Evolutionary conservation across 768 basidiomycete species (phyloP), one percentile per base, ranked within the genome.

Genomic region (Boletus patriciae): DNA sequence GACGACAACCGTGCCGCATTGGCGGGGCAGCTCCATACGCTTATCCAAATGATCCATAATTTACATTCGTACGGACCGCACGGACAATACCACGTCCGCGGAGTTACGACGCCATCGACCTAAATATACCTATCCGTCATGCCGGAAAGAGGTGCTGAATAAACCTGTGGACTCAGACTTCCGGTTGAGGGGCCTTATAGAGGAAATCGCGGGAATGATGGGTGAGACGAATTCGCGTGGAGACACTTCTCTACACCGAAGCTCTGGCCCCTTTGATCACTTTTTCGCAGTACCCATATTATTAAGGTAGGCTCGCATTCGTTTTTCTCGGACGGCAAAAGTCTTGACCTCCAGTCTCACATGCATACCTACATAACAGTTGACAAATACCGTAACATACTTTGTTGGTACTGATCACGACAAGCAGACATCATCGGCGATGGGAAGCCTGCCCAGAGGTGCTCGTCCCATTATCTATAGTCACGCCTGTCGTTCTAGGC

Each of bases 71-170:
- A 66, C 18, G 50, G 52, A 34, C 48, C 37, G 5, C 63, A 61
- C 7, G 53, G 65, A 4, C 65, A 55, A 45, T 44, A 48, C 15
- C 64, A 68, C 42, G 19, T 69, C 3, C 60, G 51, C 15, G 59
- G 50, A 63, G 55, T 16, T 63, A 64, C 62, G 59, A 66, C 74
- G 44, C 60, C 58, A 68, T 60, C 58, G 76, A 36, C 86, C 85
- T 0, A 66, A 77, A 31, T 89, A 86, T 61, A 83, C 83, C 2
- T 91, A 88, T 53, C 88, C 88, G 4, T 82, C 80, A 5, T 91
- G 88, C 62, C 77, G 88, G 50, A 73, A 77, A 45, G 62, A 67
- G 13, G 79, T 86, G 12, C 66, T 71, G 31, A 74, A 64, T 13
- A 77, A 75, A 21, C 88, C 88, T 0, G 75, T 80, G 0, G 85